Evolutionary conservation across 2,329 filamentous ascomycete genomes (phyloP), one percentile per base, ranked within the genome.

Genomic region (Cladosporium sp.): DNA sequence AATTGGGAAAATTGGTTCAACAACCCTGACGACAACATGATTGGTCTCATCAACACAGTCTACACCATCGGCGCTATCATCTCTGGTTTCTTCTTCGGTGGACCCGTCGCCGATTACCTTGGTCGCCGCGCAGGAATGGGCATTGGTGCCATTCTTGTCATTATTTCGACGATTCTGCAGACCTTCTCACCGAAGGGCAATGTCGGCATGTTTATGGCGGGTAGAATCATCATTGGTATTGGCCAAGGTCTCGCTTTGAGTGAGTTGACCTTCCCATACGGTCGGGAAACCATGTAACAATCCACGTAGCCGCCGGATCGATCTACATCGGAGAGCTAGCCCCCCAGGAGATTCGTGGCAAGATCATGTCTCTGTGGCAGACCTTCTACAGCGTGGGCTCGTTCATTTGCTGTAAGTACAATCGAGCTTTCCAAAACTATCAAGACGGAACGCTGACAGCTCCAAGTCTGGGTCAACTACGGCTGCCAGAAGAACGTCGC

Each of bases 51-150:
- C 74, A 91, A 90, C 72, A 91, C 89, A 2, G 84, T 87, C 14
- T 91, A 91, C 74, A 90, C 87, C 1, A 88, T 91, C 57, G 88
- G 89, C 65, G 88, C 88, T 63, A 90, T 92, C 59, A 82, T 90
- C 24, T 85, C 87, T 44, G 88, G 89, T 59, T 91, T 89, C 80
- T 91, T 91, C 80, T 73, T 90, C 11, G 88, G 86, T 66, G 89
- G 88, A 1, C 89, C 88, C 1, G 75, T 84, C 24, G 87, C 73
- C 4, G 72, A 74, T 49, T 73, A 67, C 59, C 70, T 71, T 54
- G 73, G 72, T 52, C 86, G 89, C 71, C 85, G 88, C 70, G 77
- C 84, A 66, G 88, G 88, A 65, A 91, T 92, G 87, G 86, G 79
- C 21, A 75, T 84, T 65, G 89, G 90, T 30, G 89, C 88, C 70